These are phyloP conservation scores for Linderniella brevidens DNA, from an alignment of 257 asterid species.

Conservation along the genomic window DNA sequence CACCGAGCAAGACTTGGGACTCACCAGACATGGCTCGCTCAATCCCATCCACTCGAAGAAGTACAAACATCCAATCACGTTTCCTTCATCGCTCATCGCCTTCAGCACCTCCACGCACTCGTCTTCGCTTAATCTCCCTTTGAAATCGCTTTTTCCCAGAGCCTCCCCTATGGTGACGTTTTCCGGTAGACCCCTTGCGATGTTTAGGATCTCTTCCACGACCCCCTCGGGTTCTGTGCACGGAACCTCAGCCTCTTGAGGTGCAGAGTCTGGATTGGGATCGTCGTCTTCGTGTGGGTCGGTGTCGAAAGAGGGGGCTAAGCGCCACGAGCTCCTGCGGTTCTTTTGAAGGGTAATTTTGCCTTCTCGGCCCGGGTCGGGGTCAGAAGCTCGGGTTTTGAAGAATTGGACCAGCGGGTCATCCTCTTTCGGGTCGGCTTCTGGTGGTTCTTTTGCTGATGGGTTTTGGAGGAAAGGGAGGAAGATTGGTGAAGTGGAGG, in stretches of 20 bases:
- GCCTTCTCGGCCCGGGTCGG: constrained; percentile 55
- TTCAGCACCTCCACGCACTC: constrained; percentile 63
- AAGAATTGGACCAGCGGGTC: constrained; percentile 71
- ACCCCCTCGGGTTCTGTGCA: constrained; percentile 19
- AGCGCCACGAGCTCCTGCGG: constrained; percentile 68
- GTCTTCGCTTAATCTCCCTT: constrained; percentile 33
- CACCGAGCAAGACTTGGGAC: constrained; percentile 58
- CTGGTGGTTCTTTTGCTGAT: constrained; percentile 11
- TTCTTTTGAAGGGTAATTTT: constrained; percentile 39
- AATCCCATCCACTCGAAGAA: constrained; percentile 91
- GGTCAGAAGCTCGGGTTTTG: constrained; percentile 27
- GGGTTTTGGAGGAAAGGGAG: constrained; percentile 62
- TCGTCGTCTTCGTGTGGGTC: constrained; percentile 14
- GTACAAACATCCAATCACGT: constrained; percentile 45
- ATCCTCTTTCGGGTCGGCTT: constrained; percentile 11
- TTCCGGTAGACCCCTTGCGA: constrained; percentile 39
- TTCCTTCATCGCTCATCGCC: constrained; percentile 41
- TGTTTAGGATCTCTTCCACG: constrained; percentile 34
- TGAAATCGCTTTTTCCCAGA: constrained; percentile 30
- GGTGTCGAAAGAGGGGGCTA: constrained; percentile 21
- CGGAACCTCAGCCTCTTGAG: constrained; percentile 11
- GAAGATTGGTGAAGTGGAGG: constrained; percentile 36
- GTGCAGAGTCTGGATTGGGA: constrained; percentile 2
- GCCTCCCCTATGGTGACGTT: constrained; percentile 68
- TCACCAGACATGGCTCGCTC: constrained; percentile 53